Evolutionary conservation across 768 basidiomycete genomes (phyloP), one percentile per base, ranked within the genome.

Genomic region (Xanthoconium purpureum): DNA sequence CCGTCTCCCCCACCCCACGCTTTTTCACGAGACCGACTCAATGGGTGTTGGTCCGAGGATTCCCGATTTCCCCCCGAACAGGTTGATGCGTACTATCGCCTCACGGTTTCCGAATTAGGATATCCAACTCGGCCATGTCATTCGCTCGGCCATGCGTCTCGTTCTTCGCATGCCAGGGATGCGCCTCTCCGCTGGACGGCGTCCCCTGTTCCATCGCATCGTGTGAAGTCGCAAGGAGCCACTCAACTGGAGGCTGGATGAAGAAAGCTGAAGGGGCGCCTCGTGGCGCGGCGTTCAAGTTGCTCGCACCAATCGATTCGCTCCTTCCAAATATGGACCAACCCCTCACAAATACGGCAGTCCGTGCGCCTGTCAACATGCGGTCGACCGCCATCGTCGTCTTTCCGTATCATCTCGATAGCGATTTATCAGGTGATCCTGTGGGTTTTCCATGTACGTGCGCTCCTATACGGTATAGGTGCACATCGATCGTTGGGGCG

Each of bases 41-140:
- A 39, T 39, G 6, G 45, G 3, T 0, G 5, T 35, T 56, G 13
- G 18, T 55, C 63, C 63, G 63, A 61, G 59, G 63, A 52, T 32
- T 28, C 58, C 62, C 62, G 55, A 51, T 17, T 12, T 14, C 35
- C 14, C 43, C 42, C 29, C 46, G 17, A 28, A 20, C 45, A 47
- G 42, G 42, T 6, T 54, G 54, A 53, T 54, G 52, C 63, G 59
- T 42, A 64, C 58, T 56, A 60, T 60, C 55, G 32, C 58, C 63
- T 64, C 55, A 32, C 53, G 55, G 13, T 47, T 46, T 55, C 63
- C 59, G 17, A 36, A 57, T 61, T 56, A n/a, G 37, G 52, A 33
- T 37, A 20, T 29, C 42, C 28, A 12, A 47, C 29, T 3, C 56
- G 40, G 47, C 45, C 48, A 56, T 40, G 58, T 63, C 51, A 56